Evolutionary conservation across 257 asterid genomes (phyloP).

Genomic region (Eucommia ulmoides): DNA sequence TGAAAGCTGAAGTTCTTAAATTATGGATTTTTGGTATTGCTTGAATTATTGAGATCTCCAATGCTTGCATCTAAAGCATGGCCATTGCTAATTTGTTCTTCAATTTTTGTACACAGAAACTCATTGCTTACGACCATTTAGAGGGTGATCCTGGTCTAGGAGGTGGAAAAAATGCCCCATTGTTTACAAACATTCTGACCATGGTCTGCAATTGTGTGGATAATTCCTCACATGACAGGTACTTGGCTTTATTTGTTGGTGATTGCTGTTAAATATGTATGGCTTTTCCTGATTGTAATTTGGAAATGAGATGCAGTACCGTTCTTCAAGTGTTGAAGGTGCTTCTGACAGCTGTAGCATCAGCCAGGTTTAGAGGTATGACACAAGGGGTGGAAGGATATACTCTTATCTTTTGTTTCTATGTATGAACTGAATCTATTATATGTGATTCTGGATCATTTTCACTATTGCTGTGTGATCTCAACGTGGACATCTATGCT

Average conservation of each 20-base stretch:
- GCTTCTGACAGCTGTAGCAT: slow-evolving; percentile 91
- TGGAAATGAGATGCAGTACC: slow-evolving; percentile 55
- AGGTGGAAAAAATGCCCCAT: slow-evolving; percentile 61
- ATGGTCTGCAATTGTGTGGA: slow-evolving; percentile 86
- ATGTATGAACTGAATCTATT: too few relatives aligned
- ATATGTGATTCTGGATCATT: too few relatives aligned
- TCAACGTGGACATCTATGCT: too few relatives aligned
- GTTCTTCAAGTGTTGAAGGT: slow-evolving; percentile 96
- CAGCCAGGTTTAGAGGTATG: slow-evolving; percentile 86
- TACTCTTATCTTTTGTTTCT: too few relatives aligned
- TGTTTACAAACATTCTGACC: slow-evolving; percentile 69
- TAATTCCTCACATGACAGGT: slow-evolving; percentile 97
- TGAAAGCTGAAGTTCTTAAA: slow-evolving; percentile 5
- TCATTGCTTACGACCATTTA: slow-evolving; percentile 84
- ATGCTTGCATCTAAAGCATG: slow-evolving; percentile 4
- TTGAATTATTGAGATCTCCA: slow-evolving; percentile 5
- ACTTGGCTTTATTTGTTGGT: slow-evolving; percentile 8
- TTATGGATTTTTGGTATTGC: slow-evolving; percentile 4
- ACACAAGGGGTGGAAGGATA: background rate
- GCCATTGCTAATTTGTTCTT: slow-evolving; percentile 2
- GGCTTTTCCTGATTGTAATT: slow-evolving; percentile 14
- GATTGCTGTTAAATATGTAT: slow-evolving; percentile 10
- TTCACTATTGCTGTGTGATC: too few relatives aligned
- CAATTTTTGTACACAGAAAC: slow-evolving; percentile 52
- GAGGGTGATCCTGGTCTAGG: slow-evolving; percentile 99